Evolutionary conservation across 177 flowering plant species (phyloP).

Genomic region (Vitis hybrid): DNA sequence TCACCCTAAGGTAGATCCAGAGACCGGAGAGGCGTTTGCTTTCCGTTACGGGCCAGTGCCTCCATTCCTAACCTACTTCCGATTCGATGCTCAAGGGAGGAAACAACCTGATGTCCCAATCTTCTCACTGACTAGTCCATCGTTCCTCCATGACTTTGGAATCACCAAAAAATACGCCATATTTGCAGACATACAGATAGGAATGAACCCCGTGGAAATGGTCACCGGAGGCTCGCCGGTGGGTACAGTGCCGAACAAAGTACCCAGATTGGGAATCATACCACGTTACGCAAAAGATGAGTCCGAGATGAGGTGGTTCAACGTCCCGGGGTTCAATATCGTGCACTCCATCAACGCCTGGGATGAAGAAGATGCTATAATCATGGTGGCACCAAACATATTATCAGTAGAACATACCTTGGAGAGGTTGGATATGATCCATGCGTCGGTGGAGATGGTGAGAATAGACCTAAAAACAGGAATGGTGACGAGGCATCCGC

Average conservation of each 20-base stretch:
- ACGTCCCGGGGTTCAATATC: slow-evolving; percentile 75
- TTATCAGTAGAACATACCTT: slow-evolving; percentile 57
- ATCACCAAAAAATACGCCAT: slow-evolving; percentile 63
- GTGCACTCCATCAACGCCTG: slow-evolving; percentile 82
- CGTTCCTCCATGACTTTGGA: slow-evolving; percentile 80
- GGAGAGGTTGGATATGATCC: slow-evolving; percentile 61
- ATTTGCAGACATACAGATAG: slow-evolving; percentile 65
- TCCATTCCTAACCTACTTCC: slow-evolving; percentile 65
- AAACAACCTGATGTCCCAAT: slow-evolving; percentile 68
- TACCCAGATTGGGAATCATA: slow-evolving; percentile 61
- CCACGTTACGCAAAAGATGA: slow-evolving; percentile 63
- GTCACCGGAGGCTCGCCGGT: slow-evolving; percentile 46
- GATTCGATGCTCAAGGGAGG: slow-evolving; percentile 44
- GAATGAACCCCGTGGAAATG: slow-evolving; percentile 54
- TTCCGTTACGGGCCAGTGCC: slow-evolving; percentile 60
- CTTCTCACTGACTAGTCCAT: slow-evolving; percentile 50
- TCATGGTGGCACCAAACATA: slow-evolving; percentile 65
- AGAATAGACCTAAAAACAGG: slow-evolving; percentile 56
- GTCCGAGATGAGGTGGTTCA: slow-evolving; percentile 69
- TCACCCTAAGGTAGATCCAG: slow-evolving; percentile 73
- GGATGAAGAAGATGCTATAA: slow-evolving; percentile 66
- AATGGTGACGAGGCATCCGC: slow-evolving; percentile 42
- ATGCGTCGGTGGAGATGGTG: slow-evolving; percentile 62
- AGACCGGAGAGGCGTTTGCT: slow-evolving; percentile 69
- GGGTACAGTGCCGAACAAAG: slow-evolving; percentile 42